Conservation (phyloP, 345 rosid species). For the Durio zibethinus region DNA sequence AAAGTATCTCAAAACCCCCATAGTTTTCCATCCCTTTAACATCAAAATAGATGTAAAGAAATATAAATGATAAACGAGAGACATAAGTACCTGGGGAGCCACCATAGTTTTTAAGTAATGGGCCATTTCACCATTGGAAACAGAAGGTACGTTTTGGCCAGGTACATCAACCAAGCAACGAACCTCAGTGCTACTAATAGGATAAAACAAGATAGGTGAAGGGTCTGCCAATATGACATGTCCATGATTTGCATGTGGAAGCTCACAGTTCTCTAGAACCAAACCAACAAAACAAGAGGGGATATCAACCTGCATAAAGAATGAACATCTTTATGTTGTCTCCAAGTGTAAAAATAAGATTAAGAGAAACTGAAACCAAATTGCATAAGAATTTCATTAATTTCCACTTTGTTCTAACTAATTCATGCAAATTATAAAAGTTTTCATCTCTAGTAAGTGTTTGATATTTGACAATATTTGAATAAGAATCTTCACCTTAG, state of each 20-base stretch:
- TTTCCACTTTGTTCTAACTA: neutral
- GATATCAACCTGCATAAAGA: conserved; percentile 48
- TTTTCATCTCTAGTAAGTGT: neutral
- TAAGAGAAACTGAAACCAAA: neutral
- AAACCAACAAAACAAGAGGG: conserved; percentile 62
- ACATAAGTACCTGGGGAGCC: conserved; percentile 44
- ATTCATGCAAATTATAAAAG: too few relatives aligned
- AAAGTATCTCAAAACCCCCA: too few relatives aligned
- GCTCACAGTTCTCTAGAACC: conserved; percentile 60
- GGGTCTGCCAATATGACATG: conserved; percentile 57
- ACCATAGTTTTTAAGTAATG: conserved; percentile 46
- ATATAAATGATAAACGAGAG: neutral
- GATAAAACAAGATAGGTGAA: conserved; percentile 53
- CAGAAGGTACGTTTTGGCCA: conserved; percentile 56
- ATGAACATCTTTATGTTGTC: neutral
- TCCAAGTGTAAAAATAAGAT: neutral
- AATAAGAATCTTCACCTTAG: conserved; percentile 31
- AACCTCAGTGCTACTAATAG: conserved; percentile 55
- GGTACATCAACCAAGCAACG: conserved; percentile 72
- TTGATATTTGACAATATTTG: neutral
- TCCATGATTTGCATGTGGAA: conserved; percentile 59
- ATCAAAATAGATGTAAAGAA: too few relatives aligned
- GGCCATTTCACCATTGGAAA: conserved; percentile 73
- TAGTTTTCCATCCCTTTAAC: too few relatives aligned
- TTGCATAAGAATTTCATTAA: neutral